phyloP scores from a whole-genome alignment of 371 early-diverging fungal species.

The Dinochytrium kinnereticum region DNA sequence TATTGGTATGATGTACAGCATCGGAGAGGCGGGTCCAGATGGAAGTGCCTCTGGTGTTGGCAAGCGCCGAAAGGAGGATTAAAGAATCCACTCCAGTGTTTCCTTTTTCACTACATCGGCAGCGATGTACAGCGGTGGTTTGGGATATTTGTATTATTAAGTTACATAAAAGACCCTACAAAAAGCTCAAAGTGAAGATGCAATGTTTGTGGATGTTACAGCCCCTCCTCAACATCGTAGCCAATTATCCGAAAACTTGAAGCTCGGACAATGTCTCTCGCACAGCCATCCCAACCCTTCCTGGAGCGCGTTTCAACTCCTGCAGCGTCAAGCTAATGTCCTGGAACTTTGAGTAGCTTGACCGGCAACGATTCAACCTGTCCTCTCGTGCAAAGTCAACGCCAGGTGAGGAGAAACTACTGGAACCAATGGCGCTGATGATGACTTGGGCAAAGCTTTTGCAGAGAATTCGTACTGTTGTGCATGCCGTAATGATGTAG shows the following conservation, averaged over 20 bases:
- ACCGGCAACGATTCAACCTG: slow-evolving; percentile 37
- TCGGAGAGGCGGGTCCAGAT: background rate
- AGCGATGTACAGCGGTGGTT: background rate
- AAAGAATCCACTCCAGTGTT: background rate
- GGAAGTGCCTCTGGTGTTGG: background rate
- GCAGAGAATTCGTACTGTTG: slow-evolving; percentile 44
- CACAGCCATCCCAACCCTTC: slow-evolving; percentile 42
- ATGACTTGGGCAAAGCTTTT: slow-evolving; percentile 50
- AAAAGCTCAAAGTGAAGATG: no score
- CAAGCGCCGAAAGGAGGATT: slow-evolving; percentile 9
- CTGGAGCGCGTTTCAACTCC: slow-evolving; percentile 41
- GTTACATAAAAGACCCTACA: background rate
- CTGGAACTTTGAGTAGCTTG: slow-evolving; percentile 27
- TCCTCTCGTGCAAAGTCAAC: slow-evolving; percentile 49
- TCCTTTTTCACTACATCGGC: background rate
- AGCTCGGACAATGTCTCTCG: slow-evolving; percentile 44
- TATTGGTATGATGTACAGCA: slow-evolving; percentile 11
- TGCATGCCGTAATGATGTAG: slow-evolving; percentile 55
- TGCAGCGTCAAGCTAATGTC: slow-evolving; percentile 37
- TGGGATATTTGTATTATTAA: background rate
- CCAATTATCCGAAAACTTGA: slow-evolving; percentile 31
- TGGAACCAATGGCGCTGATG: slow-evolving; percentile 32
- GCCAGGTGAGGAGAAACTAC: slow-evolving; percentile 26
- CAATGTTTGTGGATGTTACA: no score
- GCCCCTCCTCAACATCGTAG: no score